phyloP scores from a whole-genome alignment of 768 basidiomycete genomes.

The Suillus sp. region DNA sequence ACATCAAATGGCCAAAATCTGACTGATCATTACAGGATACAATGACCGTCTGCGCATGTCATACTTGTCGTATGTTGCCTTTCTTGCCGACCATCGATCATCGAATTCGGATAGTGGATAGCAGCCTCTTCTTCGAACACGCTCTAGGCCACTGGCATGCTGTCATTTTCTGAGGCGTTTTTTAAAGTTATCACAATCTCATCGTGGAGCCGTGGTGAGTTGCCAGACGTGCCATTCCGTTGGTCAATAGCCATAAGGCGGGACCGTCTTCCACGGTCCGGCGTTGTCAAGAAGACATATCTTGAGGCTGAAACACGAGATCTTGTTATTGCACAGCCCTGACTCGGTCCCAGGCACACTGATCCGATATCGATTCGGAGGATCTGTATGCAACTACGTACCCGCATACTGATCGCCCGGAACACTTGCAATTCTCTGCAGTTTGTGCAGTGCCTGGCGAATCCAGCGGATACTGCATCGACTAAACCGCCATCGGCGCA shows the following conservation, averaged over 20 bases:
- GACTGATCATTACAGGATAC: not conserved
- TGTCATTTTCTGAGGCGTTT: not conserved
- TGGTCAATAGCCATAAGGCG: not conserved
- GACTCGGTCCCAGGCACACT: not conserved
- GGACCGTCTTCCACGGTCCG: not conserved
- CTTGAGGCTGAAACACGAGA: constrained; percentile 4
- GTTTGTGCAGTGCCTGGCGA: not conserved
- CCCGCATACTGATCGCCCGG: not conserved
- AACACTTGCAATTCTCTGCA: not conserved
- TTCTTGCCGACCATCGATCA: constrained; percentile 9
- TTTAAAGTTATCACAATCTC: constrained; percentile 11
- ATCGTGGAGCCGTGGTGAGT: constrained; percentile 4
- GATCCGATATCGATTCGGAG: constrained; percentile 6
- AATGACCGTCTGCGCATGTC: not conserved
- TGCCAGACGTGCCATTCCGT: not conserved
- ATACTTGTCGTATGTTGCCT: not conserved
- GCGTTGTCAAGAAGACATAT: not conserved
- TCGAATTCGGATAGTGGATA: constrained; percentile 7
- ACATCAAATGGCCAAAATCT: not conserved
- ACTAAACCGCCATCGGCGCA: not conserved
- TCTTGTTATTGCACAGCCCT: not conserved
- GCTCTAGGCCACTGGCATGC: constrained; percentile 5
- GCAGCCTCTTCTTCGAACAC: constrained; percentile 1
- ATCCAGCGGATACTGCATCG: not conserved
- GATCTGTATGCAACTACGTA: not conserved